These are phyloP conservation scores for Epichloe elymi DNA, from an alignment of 2,329 filamentous ascomycete genomes.

Conservation along the genomic window DNA sequence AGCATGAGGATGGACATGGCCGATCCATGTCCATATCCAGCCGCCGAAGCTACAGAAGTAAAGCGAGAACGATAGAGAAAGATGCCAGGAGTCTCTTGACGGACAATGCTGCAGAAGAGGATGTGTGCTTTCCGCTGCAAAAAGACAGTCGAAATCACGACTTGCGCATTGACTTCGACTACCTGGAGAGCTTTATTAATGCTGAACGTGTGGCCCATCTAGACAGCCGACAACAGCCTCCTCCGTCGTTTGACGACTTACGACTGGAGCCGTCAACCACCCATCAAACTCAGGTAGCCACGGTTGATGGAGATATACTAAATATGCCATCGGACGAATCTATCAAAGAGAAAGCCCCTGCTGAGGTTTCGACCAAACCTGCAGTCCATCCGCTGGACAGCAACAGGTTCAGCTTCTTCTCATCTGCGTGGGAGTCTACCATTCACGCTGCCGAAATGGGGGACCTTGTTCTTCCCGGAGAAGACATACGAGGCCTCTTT, in stretches of 20 bases:
- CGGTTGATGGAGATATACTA: constrained; percentile 43
- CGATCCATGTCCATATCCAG: constrained; percentile 60
- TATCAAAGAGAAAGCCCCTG: constrained; percentile 32
- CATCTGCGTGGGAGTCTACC: constrained; percentile 83
- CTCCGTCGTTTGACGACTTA: constrained; percentile 20
- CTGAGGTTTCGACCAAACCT: constrained; percentile 24
- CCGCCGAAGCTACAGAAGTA: constrained; percentile 43
- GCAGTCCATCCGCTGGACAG: constrained; percentile 37
- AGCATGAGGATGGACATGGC: constrained; percentile 40
- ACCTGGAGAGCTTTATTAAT: constrained; percentile 81
- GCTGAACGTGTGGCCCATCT: constrained; percentile 37
- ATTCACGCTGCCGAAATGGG: constrained; percentile 84
- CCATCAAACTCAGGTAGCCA: constrained; percentile 27
- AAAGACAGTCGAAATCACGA: constrained; percentile 55
- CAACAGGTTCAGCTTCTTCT: constrained; percentile 93
- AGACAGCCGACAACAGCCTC: constrained; percentile 34
- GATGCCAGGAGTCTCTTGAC: constrained; percentile 49
- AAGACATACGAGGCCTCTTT: constrained; percentile 82
- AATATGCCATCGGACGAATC: constrained; percentile 37
- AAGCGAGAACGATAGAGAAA: constrained; percentile 45
- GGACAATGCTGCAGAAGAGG: constrained; percentile 65
- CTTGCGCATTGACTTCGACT: constrained; percentile 82
- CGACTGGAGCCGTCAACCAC: constrained; percentile 15
- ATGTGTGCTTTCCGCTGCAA: constrained; percentile 77
- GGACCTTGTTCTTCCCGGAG: constrained; percentile 77